Evolutionary conservation across 305 asterid genomes (phyloP), one percentile per base, ranked within the genome.

Genomic region (Fraxinus nigra): DNA sequence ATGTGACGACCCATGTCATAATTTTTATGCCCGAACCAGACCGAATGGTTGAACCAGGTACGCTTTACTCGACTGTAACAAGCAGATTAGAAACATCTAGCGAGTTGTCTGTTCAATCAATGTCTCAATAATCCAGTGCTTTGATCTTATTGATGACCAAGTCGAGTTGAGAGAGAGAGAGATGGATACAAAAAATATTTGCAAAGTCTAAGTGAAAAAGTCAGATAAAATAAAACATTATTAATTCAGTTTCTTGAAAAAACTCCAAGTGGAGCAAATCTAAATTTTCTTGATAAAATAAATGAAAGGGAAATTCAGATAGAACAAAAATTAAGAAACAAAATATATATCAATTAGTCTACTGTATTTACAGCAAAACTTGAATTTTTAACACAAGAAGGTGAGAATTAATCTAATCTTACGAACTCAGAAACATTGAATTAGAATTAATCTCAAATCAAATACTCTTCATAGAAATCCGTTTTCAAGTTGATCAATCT

Each of bases 251-350:
- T 33, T 48, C 81, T 75, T 75, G 24, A 43, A 56, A 70, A 70
- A 56, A 78, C 56, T 78, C 85, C 87, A 86, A 83, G 83, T 83
- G 86, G 85, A 67, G 81, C 77, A 75, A 5, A 32, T 76, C 9
- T 7, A 6, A 40, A 9, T 26, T 18, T 20, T 51, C 8, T 65
- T 70, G 37, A 33, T 5, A 51, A 61, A 72, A 54, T 75, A 46
- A 63, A 11, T 30, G 56, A 26, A 65, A 76, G 26, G 20, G 30
- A 48, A 48, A 14, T 43, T 48, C 20, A 48, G n/a, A 59, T 11
- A 35, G 51, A 40, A 40, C 51, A 40, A 40, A 40, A 40, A 40
- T 10, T 40, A 40, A 40, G 51, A 4, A 8, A 65, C 37, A 46
- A 18, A 14, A 81, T 33, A 80, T 24, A 81, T 33, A 61, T 56